Percentiles rank a stretch among this genome's conserved stretches.
These are phyloP conservation scores for Nicotiana benthamiana DNA, from an alignment of 257 asterid genomes.

Conservation along the genomic window DNA sequence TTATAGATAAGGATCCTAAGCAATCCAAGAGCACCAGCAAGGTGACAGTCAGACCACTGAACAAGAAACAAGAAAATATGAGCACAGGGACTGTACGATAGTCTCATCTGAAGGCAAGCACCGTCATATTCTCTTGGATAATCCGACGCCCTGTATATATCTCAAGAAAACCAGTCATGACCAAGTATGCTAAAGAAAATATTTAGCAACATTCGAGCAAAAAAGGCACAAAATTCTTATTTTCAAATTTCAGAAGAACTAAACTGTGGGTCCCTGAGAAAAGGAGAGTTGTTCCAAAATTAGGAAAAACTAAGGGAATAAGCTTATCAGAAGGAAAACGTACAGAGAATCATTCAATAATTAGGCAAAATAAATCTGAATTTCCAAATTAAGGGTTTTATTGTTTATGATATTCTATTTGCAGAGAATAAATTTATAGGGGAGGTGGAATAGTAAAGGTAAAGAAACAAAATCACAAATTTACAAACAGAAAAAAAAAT, in stretches of 20 bases:
- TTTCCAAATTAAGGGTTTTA: background rate
- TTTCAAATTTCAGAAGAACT: background rate
- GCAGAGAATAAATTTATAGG: background rate
- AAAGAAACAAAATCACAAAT: background rate
- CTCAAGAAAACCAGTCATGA: constrained; percentile 9
- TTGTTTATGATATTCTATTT: background rate
- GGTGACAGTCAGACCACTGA: constrained; percentile 88
- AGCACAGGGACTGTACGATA: constrained; percentile 92
- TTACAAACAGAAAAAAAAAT: background rate
- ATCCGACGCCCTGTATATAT: constrained; percentile 75
- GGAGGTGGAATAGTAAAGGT: background rate
- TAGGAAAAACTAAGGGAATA: background rate
- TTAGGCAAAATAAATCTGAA: background rate
- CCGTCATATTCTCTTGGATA: constrained; percentile 65
- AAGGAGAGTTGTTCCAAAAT: background rate
- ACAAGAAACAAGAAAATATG: constrained; percentile 70
- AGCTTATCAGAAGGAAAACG: background rate
- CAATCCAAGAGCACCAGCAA: constrained; percentile 86
- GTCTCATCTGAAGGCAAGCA: constrained; percentile 87
- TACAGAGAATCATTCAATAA: background rate
- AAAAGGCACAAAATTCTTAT: background rate
- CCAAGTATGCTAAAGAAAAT: background rate
- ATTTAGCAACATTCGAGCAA: background rate
- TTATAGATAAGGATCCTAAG: constrained; percentile 69
- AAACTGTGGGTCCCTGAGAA: background rate